Base-by-base conservation (phyloP, 2,329 filamentous ascomycete genomes). In the Claviceps lovelessii region DNA sequence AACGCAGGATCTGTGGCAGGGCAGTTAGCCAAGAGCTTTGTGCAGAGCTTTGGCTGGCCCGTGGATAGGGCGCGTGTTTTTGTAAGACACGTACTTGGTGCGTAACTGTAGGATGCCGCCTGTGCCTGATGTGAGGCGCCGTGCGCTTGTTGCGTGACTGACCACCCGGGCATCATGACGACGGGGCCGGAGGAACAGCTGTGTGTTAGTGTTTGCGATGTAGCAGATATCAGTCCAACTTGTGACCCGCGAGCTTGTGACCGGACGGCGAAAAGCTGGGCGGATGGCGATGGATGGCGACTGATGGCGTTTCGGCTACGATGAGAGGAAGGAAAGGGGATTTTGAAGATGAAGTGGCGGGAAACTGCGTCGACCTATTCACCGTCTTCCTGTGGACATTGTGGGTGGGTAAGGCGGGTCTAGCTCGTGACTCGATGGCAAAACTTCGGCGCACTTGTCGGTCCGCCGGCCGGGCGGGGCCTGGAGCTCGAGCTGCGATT, bases 1-100 rank as follows among this genome's bases (percentile, higher is more conserved):
- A 78, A 84, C 57, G 80, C 80, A 62, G 78, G 75, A 59, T 74
- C 72, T 70, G 54, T n/a, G 17, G 11, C 42, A 55, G n/a, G n/a
- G 13, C 39, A 39, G 58, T 70, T 58, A 70, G 65, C 29, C 51
- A 55, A 42, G 39, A 19, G 8, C 15, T 49, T 5, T 28, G 10
- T 37, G 8, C 11, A 28, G 4, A 15, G 1, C 6, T 39, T 48
- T 33, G 7, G 19, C 15, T 10, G 29, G 6, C 28, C 6, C 29
- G 46, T 46, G 23, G 28, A 46, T 17, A 17, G 13, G 3, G 45
- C 4, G 19, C 44, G 19, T 5, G 19, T 15, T 5, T 19, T 45
- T 28, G 4, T 45, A 28, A 10, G 8, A 47, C 56, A 67, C 70
- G 59, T 63, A 72, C 70, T 70, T 54, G 67, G 59, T 57, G 67